A percentile compares a stretch with the other conserved stretches of the same genome.
Evolutionary conservation across 306 rosid genomes (phyloP).

Genomic region (Malus sylvestris): DNA sequence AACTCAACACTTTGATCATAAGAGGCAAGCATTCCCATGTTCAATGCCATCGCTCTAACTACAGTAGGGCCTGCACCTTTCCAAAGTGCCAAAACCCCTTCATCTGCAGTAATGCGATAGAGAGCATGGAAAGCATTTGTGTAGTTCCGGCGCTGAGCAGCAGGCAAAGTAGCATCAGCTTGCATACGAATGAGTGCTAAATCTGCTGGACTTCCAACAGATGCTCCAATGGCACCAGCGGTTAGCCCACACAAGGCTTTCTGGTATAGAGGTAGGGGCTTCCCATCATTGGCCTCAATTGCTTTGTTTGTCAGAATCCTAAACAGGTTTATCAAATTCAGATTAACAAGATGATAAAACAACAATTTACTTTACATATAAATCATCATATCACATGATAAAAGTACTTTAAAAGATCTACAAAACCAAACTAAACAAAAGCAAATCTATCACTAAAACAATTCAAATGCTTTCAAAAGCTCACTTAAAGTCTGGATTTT

Average conservation of each 20-base stretch:
- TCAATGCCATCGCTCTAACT: constrained; percentile 97
- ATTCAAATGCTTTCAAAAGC: neutral
- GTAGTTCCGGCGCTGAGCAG: constrained; percentile 86
- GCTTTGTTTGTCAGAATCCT: constrained; percentile 89
- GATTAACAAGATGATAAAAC: neutral
- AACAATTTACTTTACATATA: neutral
- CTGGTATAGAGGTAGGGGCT: constrained; percentile 96
- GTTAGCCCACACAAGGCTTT: constrained; percentile 96
- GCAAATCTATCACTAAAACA: neutral
- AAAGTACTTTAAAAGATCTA: neutral
- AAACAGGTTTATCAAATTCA: neutral
- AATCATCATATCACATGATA: neutral
- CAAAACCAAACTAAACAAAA: neutral
- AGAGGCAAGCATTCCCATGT: constrained; percentile 99
- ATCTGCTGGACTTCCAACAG: constrained; percentile 93
- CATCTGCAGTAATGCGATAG: constrained; percentile 70
- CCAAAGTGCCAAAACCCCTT: constrained; percentile 94
- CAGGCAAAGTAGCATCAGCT: constrained; percentile 91
- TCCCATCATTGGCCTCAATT: constrained; percentile 92
- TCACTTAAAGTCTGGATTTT: neutral
- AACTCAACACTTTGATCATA: constrained; percentile 94
- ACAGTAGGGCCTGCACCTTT: constrained; percentile 99
- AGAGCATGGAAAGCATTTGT: constrained; percentile 95
- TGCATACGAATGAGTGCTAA: constrained; percentile 98
- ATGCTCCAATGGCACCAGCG: constrained; percentile 98